Evolutionary conservation across 202 grass and related monocot genomes (phyloP).

Genomic region (Schoenoplectus triqueter): DNA sequence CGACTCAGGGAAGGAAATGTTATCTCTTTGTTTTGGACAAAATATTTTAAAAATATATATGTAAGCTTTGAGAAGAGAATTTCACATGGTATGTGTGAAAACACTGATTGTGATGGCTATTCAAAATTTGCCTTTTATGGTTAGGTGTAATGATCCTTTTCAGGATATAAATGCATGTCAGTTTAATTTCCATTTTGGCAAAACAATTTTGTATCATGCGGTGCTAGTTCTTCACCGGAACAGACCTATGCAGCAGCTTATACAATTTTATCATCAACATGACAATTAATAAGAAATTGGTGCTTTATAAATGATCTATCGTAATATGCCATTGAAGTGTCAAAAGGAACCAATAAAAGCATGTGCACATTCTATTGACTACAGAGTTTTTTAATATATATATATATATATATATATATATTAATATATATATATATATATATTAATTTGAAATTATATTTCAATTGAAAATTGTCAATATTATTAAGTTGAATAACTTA

Average conservation of each 20-base stretch:
- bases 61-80: constrained; percentile 38
- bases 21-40: constrained; percentile 1
- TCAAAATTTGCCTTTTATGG: constrained; percentile 57
- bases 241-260: background rate
- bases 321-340: background rate
- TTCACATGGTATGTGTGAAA: constrained; percentile 11
- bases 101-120: constrained; percentile 31
- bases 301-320: background rate
- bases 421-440: too few species aligned
- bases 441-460: background rate
- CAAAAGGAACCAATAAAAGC: background rate
- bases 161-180: constrained; percentile 24
- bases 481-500: background rate
- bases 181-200: constrained; percentile 45
- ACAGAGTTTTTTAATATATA: background rate
- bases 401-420: too few species aligned
- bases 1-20: background rate
- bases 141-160: constrained; percentile 42
- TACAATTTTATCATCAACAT: background rate
- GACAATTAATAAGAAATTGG: background rate
- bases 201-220: constrained; percentile 16
- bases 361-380: background rate
- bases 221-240: constrained; percentile 36
- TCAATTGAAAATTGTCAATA: background rate
- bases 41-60: constrained; percentile 16